phyloP scores from a whole-genome alignment of 2,329 filamentous ascomycete species.

The Epichloe gansuensis region DNA sequence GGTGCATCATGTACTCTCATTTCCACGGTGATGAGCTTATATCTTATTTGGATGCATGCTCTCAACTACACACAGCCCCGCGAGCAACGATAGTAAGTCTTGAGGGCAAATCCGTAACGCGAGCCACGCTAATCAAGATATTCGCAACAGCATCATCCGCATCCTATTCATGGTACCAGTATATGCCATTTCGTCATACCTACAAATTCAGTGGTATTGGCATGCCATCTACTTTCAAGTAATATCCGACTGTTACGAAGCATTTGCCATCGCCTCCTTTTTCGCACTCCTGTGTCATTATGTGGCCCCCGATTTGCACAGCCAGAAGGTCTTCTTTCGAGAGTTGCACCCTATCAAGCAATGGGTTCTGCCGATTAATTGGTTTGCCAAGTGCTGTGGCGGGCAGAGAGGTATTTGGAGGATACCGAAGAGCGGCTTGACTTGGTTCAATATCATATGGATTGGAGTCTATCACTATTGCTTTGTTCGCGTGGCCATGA shows the following conservation, averaged over 20 bases:
- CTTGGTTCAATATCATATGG: constrained; percentile 86
- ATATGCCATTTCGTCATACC: constrained; percentile 61
- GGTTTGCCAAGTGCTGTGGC: constrained; percentile 58
- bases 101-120: neutral
- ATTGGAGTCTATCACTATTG: constrained; percentile 77
- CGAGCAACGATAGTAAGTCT: constrained; percentile 43
- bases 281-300: constrained; percentile 75
- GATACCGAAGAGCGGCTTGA: constrained; percentile 67
- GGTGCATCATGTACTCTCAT: constrained; percentile 34
- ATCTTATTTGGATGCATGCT: constrained; percentile 46
- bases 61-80: constrained; percentile 46
- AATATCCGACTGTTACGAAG: constrained; percentile 75
- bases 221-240: constrained; percentile 73
- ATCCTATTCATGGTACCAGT: constrained; percentile 82
- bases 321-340: constrained; percentile 73
- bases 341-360: constrained; percentile 48
- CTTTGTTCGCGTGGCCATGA: constrained; percentile 68
- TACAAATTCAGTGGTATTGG: constrained; percentile 62
- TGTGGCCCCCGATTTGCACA: constrained; percentile 60
- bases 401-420: constrained; percentile 57
- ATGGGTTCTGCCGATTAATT: constrained; percentile 65
- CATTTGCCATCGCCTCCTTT: constrained; percentile 78
- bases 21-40: constrained; percentile 39
- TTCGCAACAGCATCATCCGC: constrained; percentile 54
- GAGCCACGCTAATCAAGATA: neutral